Evolutionary conservation across 2,329 filamentous ascomycete species (phyloP).

Genomic region (Aspergillus viridinutans): DNA sequence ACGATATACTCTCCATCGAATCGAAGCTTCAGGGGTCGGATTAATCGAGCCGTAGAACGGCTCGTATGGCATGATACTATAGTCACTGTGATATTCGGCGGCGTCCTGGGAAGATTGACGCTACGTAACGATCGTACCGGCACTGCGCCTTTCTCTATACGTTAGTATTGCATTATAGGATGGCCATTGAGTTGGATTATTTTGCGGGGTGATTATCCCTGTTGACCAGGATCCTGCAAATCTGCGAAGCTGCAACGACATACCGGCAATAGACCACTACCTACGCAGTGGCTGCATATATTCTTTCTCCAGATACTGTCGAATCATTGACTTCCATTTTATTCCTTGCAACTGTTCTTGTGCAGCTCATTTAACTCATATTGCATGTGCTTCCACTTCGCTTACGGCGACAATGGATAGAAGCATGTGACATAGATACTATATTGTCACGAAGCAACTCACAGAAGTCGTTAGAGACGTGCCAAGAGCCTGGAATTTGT

Average conservation of each 20-base stretch:
- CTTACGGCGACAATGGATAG: neutral
- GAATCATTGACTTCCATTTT: neutral
- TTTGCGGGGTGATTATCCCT: neutral
- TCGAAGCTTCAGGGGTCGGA: conserved; percentile 49
- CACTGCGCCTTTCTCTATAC: neutral
- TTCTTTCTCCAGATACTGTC: neutral
- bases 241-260: neutral
- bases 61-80: neutral
- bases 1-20: conserved; percentile 80
- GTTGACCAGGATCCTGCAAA: neutral
- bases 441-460: neutral
- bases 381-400: neutral
- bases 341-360: neutral
- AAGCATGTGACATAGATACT: neutral
- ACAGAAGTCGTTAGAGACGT: no score
- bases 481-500: neutral
- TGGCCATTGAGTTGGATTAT: neutral
- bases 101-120: neutral
- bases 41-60: conserved; percentile 10
- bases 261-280: neutral
- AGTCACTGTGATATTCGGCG: neutral
- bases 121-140: neutral
- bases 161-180: neutral
- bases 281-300: neutral
- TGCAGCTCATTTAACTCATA: neutral